These are phyloP conservation scores for Pseudopediastrum boryanum DNA, from an alignment of 139 green algal species.

Conservation along the genomic window DNA sequence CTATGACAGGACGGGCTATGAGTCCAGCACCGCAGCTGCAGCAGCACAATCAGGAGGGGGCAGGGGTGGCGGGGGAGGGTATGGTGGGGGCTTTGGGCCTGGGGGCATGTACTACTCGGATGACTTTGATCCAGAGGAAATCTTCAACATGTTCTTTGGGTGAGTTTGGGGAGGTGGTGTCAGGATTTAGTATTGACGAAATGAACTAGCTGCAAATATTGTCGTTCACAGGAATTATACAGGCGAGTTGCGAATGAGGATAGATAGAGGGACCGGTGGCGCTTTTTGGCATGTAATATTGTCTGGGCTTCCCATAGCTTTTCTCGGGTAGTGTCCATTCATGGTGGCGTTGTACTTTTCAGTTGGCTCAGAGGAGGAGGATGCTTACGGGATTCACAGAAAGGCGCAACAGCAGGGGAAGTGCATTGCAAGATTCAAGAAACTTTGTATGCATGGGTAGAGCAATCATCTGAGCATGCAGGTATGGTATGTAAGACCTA, in stretches of 20 bases:
- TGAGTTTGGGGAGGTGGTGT: constrained; percentile 18
- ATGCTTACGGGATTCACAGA: neutral
- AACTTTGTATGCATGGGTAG: too few species aligned
- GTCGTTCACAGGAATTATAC: too few species aligned
- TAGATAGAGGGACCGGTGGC: neutral
- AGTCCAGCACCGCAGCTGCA: constrained; percentile 23
- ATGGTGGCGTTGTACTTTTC: neutral
- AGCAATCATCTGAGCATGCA: too few species aligned
- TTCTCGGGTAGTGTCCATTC: neutral
- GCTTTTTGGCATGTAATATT: neutral
- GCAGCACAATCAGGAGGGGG: neutral
- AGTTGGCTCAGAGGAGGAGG: neutral
- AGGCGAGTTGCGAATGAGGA: too few species aligned
- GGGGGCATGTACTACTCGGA: constrained; percentile 41
- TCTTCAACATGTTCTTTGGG: constrained; percentile 82
- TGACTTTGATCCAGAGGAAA: constrained; percentile 71
- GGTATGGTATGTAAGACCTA: too few species aligned
- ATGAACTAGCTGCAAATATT: neutral
- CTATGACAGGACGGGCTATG: constrained; percentile 55
- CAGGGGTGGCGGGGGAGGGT: neutral
- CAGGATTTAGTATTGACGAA: neutral
- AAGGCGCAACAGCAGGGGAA: too few species aligned
- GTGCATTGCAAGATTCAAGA: too few species aligned
- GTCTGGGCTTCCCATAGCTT: neutral
- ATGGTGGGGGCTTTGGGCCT: neutral